These are phyloP conservation scores for Mycena galopus DNA, from an alignment of 768 basidiomycete genomes.

Conservation along the genomic window DNA sequence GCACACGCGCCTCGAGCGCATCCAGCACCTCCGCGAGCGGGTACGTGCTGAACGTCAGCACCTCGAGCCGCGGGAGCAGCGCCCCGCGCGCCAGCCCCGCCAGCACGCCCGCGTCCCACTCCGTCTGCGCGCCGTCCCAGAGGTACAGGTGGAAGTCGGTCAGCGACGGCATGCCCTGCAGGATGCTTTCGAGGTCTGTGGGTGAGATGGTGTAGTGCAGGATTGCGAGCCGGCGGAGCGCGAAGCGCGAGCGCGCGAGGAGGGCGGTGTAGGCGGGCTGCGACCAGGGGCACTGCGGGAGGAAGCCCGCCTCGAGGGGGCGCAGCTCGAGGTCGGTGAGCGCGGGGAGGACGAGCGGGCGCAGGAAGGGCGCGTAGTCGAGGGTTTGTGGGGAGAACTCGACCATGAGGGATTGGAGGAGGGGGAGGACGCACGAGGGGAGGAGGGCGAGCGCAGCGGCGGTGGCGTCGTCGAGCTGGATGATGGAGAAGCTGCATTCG, in stretches of 20 bases:
- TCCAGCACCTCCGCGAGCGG: constrained; percentile 23
- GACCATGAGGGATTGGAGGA: constrained; percentile 31
- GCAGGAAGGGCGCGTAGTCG: constrained; percentile 35
- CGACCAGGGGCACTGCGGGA: constrained; percentile 32
- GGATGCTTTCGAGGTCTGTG: constrained; percentile 19
- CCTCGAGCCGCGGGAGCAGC: constrained; percentile 32
- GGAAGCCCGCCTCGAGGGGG: constrained; percentile 31
- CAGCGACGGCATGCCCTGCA: constrained; percentile 34
- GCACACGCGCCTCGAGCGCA: constrained; percentile 27
- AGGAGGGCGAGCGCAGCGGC: constrained; percentile 21
- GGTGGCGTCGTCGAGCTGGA: constrained; percentile 28
- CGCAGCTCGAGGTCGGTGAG: constrained; percentile 37
- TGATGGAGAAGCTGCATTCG: constrained; percentile 38
- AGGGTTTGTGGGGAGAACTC: constrained; percentile 28
- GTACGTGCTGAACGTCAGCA: constrained; percentile 34
- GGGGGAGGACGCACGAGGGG: constrained; percentile 24
- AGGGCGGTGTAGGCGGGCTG: constrained; percentile 31
- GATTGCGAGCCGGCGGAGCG: constrained; percentile 34
- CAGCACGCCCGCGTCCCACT: constrained; percentile 31
- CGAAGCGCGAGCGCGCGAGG: constrained; percentile 34
- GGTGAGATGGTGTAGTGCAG: constrained; percentile 34
- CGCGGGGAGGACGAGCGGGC: constrained; percentile 36
- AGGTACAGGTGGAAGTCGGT: constrained; percentile 30
- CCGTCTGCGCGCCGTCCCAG: constrained; percentile 12
- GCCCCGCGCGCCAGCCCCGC: constrained; percentile 13